These are phyloP conservation scores for Phenoliferia sp. DNA, from an alignment of 1,284 basidiomycete species.

Conservation along the genomic window DNA sequence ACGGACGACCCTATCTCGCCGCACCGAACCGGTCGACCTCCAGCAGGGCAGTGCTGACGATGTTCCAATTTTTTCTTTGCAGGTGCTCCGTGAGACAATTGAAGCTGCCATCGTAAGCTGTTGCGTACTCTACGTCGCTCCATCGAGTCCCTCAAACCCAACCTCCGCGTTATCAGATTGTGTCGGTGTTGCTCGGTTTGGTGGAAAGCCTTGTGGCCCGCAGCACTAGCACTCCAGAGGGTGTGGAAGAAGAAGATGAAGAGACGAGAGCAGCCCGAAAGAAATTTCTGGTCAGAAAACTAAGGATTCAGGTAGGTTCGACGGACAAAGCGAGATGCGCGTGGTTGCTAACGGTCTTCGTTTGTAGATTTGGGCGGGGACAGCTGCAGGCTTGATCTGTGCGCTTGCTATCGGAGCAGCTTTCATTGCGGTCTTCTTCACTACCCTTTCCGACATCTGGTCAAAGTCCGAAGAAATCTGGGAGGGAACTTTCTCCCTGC, in stretches of 20 bases:
- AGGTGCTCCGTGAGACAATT: background rate
- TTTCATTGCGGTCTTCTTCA: slow-evolving; percentile 53
- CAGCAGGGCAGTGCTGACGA: background rate
- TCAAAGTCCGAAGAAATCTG: slow-evolving; percentile 53
- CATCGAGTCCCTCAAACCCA: background rate
- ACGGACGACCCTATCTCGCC: background rate
- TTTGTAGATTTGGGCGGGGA: slow-evolving; percentile 72
- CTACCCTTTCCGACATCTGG: slow-evolving; percentile 52
- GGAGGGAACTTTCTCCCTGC: slow-evolving; percentile 64
- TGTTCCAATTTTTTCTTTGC: background rate
- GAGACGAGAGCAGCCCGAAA: slow-evolving; percentile 11
- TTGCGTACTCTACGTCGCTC: background rate
- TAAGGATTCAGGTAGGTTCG: slow-evolving; percentile 20
- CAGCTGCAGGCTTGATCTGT: slow-evolving; percentile 64
- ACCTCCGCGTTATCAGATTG: slow-evolving; percentile 47
- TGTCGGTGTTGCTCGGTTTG: slow-evolving; percentile 79
- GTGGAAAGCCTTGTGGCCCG: slow-evolving; percentile 62
- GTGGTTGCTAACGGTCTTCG: background rate
- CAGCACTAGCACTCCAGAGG: background rate
- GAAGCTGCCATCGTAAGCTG: background rate
- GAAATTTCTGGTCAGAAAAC: slow-evolving; percentile 22
- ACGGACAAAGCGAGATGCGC: background rate
- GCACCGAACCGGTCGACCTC: background rate
- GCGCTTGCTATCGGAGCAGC: slow-evolving; percentile 60
- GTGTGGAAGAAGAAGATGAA: slow-evolving; percentile 1